A percentile compares a stretch with the other conserved stretches of the same genome.
Evolutionary conservation across 257 asterid species (phyloP).

Genomic region (Jaltomata sinuosa): DNA sequence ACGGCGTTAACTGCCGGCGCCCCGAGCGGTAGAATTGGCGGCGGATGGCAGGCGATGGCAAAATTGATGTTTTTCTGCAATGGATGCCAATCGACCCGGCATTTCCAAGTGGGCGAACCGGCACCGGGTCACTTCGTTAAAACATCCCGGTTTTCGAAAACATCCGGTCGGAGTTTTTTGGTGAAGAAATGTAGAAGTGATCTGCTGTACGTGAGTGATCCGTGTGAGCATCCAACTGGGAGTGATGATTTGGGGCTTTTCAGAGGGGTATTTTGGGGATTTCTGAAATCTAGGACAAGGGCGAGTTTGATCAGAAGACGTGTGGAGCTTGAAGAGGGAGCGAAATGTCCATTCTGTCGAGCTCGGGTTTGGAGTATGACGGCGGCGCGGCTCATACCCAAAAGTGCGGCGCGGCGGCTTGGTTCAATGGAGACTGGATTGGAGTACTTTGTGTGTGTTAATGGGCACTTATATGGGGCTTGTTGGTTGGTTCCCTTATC

Average conservation of each 20-base stretch:
- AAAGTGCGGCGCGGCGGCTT: slow-evolving; percentile 56
- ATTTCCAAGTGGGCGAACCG: slow-evolving; percentile 23
- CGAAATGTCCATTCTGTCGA: slow-evolving; percentile 69
- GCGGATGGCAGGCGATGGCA: slow-evolving; percentile 75
- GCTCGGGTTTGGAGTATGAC: slow-evolving; percentile 87
- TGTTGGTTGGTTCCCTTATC: slow-evolving; percentile 74
- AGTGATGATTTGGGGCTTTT: slow-evolving; percentile 53
- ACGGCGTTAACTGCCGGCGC: slow-evolving; percentile 29
- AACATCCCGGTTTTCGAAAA: slow-evolving; percentile 71
- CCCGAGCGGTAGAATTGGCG: slow-evolving; percentile 28
- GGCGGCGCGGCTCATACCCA: slow-evolving; percentile 62
- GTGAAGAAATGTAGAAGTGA: slow-evolving; percentile 50
- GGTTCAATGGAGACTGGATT: slow-evolving; percentile 54
- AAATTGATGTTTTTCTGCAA: slow-evolving; percentile 72
- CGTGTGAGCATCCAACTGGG: slow-evolving; percentile 58
- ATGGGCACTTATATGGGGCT: slow-evolving; percentile 74
- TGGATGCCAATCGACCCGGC: slow-evolving; percentile 53
- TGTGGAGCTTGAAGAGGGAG: slow-evolving; percentile 40
- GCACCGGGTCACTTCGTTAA: slow-evolving; percentile 49
- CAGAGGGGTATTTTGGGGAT: slow-evolving; percentile 69
- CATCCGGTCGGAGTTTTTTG: slow-evolving; percentile 73
- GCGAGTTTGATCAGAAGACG: slow-evolving; percentile 44
- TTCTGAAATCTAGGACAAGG: slow-evolving; percentile 57
- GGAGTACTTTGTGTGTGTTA: slow-evolving; percentile 79
- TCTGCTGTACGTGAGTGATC: slow-evolving; percentile 68